Conservation (phyloP, 495 filamentous ascomycete species). For the Xylaria cubensis region DNA sequence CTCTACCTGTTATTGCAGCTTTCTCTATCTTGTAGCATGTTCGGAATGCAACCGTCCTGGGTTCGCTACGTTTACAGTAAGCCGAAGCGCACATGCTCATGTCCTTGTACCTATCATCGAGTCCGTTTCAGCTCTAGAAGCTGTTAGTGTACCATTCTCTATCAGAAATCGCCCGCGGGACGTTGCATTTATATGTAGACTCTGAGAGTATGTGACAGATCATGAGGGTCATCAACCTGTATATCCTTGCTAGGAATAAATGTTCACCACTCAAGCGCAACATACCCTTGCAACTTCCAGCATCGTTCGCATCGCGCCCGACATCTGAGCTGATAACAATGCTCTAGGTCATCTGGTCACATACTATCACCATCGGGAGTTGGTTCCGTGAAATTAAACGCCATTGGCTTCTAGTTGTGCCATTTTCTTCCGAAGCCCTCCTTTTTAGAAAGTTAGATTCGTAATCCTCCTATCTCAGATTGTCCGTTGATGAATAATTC, state of each 20-base stretch:
- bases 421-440: not conserved
- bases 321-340: not conserved
- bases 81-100: not conserved
- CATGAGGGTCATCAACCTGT: not conserved
- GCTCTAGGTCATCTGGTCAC: not conserved
- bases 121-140: slow-evolving; percentile 1
- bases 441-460: not conserved
- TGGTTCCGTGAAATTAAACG: not conserved
- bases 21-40: too few relatives aligned
- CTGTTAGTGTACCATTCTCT: not conserved
- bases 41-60: not conserved
- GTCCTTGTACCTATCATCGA: not conserved
- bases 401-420: not conserved
- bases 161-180: not conserved
- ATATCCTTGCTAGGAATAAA: not conserved
- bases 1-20: too few relatives aligned
- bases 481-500: not conserved
- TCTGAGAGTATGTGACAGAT: not conserved
- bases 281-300: not conserved
- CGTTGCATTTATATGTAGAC: not conserved
- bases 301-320: not conserved
- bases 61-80: not conserved
- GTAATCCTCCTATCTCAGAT: not conserved
- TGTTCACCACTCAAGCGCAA: not conserved
- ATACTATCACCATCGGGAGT: not conserved